Evolutionary conservation across 83 land plant species (phyloP).

Genomic region (Picea abies): DNA sequence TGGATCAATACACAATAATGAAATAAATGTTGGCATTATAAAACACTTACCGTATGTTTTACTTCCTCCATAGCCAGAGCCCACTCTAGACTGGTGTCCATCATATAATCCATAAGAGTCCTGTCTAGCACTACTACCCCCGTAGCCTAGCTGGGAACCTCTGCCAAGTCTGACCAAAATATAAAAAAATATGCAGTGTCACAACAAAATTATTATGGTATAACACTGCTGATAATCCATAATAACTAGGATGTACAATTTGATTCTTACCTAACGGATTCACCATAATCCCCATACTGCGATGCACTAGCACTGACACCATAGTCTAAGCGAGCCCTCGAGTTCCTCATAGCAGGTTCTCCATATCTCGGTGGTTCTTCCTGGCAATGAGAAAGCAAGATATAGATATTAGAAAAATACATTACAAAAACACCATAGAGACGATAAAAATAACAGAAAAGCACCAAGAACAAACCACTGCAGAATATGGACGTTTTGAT

Average conservation of each 20-base stretch:
- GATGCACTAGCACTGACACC: too few relatives aligned
- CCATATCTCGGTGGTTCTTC: constrained; percentile 62
- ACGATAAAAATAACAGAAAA: not conserved
- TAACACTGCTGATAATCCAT: not conserved
- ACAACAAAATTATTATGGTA: not conserved
- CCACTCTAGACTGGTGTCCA: constrained; percentile 54
- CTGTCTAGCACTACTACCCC: constrained; percentile 32
- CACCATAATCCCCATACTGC: too few relatives aligned
- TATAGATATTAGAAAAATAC: too few relatives aligned
- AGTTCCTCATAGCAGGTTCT: constrained; percentile 49
- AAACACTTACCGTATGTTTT: not conserved
- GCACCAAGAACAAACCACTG: constrained; percentile 41
- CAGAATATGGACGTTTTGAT: constrained; percentile 71
- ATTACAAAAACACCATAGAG: not conserved
- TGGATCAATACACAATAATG: not conserved
- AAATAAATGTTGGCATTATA: too few relatives aligned
- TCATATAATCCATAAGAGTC: constrained; percentile 49
- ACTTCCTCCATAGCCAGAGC: constrained; percentile 26
- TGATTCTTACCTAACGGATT: not conserved
- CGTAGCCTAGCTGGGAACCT: constrained; percentile 44
- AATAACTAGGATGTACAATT: not conserved
- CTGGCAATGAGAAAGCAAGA: constrained; percentile 13
- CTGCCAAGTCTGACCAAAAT: constrained; percentile 45
- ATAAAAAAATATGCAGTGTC: not conserved
- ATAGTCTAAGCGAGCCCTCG: too few relatives aligned